phyloP scores from a whole-genome alignment of 1,284 basidiomycete species.

The Schizophyllum amplum region DNA sequence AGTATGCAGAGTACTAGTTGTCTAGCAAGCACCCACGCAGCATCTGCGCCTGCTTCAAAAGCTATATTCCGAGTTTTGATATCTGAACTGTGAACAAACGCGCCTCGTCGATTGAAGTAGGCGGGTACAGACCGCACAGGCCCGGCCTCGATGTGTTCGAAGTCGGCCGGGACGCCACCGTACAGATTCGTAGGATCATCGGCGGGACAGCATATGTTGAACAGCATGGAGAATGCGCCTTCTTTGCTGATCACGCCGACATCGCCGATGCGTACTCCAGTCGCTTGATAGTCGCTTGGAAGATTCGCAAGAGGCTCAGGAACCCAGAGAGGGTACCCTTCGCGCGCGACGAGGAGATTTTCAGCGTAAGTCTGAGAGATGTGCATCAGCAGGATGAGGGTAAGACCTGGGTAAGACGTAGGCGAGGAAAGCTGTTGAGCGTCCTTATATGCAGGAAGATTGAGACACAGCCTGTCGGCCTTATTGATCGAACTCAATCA shows the following conservation, averaged over 20 bases:
- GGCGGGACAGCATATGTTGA: constrained; percentile 19
- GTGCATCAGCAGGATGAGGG: too few species aligned
- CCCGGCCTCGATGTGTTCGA: constrained; percentile 13
- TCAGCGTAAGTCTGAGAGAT: constrained; percentile 10
- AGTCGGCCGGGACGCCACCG: constrained; percentile 17
- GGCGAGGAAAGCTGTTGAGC: too few species aligned
- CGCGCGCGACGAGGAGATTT: constrained; percentile 12
- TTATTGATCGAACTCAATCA: too few species aligned
- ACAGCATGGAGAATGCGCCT: constrained; percentile 22
- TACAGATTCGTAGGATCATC: constrained; percentile 18
- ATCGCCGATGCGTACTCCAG: constrained; percentile 23
- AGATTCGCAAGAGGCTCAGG: constrained; percentile 18
- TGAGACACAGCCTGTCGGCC: too few species aligned
- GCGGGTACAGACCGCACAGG: too few species aligned
- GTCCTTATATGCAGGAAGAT: too few species aligned
- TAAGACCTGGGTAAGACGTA: too few species aligned
- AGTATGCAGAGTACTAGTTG: background rate
- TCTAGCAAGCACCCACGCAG: constrained; percentile 1
- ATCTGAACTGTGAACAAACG: constrained; percentile 8
- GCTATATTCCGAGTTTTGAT: constrained; percentile 7
- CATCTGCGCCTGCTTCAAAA: background rate
- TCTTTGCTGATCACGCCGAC: constrained; percentile 21
- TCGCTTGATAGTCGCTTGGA: constrained; percentile 14
- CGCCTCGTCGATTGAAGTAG: too few species aligned
- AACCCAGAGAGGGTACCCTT: constrained; percentile 23